Base-by-base conservation (phyloP, 257 asterid species). In the Leonotis leonurus region DNA sequence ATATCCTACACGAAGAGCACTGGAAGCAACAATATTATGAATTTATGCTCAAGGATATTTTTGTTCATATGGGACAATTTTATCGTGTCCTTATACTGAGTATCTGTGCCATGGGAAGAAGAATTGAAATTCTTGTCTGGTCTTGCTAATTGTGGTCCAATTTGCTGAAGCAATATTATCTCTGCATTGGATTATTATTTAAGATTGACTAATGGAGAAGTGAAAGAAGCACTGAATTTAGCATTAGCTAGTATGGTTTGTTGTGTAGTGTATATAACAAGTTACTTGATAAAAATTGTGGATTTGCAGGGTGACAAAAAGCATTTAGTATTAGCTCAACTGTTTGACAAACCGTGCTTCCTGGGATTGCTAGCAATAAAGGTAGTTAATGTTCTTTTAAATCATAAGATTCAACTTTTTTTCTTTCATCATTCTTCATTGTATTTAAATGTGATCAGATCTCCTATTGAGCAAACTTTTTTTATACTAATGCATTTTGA, bases 341-440 rank as follows among this genome's bases (percentile, higher is more conserved):
- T 92, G 57, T 92, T 92, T 60, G 99, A 92, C 84, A 89, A 92
- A 75, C 99, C 99, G n/a, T 92, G 99, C 72, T 92, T 92, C 69
- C 85, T 92, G 62, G 99, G 99, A 39, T 63, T 81, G 77, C 83
- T 92, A 20, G 99, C 99, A 13, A 13, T 92, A 60, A 77, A 92
- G 99, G 99, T 92, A 65, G 27, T 50, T 75, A 60, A 54, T 35
- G 39, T 36, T n/a, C 17, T 32, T 64, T 55, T 33, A 32, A 26
- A 44, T 63, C 37, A 41, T 61, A 35, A 49, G 16, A 55, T 58
- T 10, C 12, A 39, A 39, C 52, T 12, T 18, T 44, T 48, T 17
- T 13, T 1, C 41, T 33, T 53, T 29, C 40, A 17, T 37, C 20
- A 17, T 9, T 33, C 5, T 9, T 49, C 36, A 52, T 37, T 29